phyloP scores from a whole-genome alignment of 352 stramenopile genomes.

The Phytophthora palmivora region DNA sequence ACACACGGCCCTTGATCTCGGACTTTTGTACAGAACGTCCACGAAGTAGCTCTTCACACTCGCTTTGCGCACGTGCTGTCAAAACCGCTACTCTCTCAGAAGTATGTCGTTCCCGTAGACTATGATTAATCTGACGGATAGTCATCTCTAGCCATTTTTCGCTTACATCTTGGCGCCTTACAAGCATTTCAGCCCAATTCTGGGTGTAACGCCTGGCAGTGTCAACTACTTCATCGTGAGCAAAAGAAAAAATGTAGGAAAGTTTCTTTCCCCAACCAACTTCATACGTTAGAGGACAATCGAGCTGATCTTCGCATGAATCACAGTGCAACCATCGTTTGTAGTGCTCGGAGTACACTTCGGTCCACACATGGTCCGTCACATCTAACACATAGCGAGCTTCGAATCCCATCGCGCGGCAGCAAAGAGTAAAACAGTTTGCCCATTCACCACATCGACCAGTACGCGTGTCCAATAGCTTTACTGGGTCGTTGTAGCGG shows the following conservation, averaged over 20 bases:
- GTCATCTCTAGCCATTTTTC: slow-evolving; percentile 67
- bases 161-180: slow-evolving; percentile 67
- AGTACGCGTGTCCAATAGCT: slow-evolving; percentile 80
- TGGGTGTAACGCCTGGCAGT: slow-evolving; percentile 85
- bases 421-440: slow-evolving; percentile 94
- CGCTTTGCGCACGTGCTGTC: slow-evolving; percentile 36
- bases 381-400: slow-evolving; percentile 94
- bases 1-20: slow-evolving; percentile 78
- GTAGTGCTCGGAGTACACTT: slow-evolving; percentile 86
- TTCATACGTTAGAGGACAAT: slow-evolving; percentile 95
- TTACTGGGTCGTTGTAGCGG: slow-evolving; percentile 92
- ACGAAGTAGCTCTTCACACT: slow-evolving; percentile 57
- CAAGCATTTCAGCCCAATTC: slow-evolving; percentile 69
- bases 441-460: slow-evolving; percentile 94
- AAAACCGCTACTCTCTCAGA: slow-evolving; percentile 47
- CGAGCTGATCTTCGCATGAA: slow-evolving; percentile 93
- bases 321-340: slow-evolving; percentile 95
- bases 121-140: slow-evolving; percentile 64
- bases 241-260: slow-evolving; percentile 92
- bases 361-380: slow-evolving; percentile 96
- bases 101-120: slow-evolving; percentile 36
- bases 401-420: slow-evolving; percentile 90
- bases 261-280: slow-evolving; percentile 95
- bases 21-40: slow-evolving; percentile 40
- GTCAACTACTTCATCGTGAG: slow-evolving; percentile 91